Evolutionary conservation across 2,329 filamentous ascomycete genomes (phyloP).

Genomic region (Sarocladium brachiariae): DNA sequence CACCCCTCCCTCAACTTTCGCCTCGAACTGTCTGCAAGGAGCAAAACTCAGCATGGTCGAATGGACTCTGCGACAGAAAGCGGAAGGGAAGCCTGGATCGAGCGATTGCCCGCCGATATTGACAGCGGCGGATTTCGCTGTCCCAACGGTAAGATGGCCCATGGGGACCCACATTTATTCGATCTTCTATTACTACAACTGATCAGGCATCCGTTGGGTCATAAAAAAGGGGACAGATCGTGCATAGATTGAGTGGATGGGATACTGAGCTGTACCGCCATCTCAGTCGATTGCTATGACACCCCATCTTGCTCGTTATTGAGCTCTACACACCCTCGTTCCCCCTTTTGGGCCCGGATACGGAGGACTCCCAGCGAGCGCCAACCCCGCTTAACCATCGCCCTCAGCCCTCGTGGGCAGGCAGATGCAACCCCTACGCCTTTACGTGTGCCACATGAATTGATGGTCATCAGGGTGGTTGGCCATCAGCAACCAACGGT

Average conservation of each 20-base stretch:
- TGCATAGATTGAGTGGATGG: not conserved
- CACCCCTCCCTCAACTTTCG: not conserved
- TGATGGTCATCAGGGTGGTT: too few relatives aligned
- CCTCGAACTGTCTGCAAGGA: not conserved
- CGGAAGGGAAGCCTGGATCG: not conserved
- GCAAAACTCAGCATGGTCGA: not conserved
- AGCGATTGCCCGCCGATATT: not conserved
- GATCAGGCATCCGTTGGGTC: not conserved
- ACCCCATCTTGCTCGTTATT: not conserved
- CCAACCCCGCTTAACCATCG: too few relatives aligned
- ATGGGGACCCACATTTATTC: not conserved
- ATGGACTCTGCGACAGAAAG: not conserved
- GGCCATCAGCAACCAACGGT: too few relatives aligned
- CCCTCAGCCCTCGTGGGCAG: too few relatives aligned
- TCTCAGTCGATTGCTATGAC: not conserved
- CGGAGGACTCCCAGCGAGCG: too few relatives aligned
- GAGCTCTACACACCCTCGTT: too few relatives aligned
- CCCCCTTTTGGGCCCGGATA: too few relatives aligned
- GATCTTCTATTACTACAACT: constrained; percentile 1
- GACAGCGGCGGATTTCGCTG: not conserved
- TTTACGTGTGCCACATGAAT: too few relatives aligned
- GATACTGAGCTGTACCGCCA: not conserved
- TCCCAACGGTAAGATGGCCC: not conserved
- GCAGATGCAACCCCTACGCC: too few relatives aligned
- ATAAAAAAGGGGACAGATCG: not conserved